Base-by-base conservation (phyloP, 345 rosid genomes). In the Salix dunnii region DNA sequence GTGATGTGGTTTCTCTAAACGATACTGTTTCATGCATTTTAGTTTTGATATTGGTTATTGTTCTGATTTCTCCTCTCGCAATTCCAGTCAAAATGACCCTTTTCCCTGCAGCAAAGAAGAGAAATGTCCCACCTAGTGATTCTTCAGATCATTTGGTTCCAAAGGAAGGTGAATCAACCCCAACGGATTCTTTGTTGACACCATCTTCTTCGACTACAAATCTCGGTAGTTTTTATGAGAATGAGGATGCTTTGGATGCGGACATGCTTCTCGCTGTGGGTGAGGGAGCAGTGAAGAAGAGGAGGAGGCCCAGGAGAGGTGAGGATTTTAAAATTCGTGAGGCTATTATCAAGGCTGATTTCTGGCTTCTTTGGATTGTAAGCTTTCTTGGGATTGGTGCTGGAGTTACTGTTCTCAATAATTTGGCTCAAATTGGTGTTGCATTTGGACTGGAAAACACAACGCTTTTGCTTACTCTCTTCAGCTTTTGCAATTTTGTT, bases 31-130 rank as follows among this genome's bases (percentile, higher is more conserved):
- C 87, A 23, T 94, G 89, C 76, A 53, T 71, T 30, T 80, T 94
- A 68, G 78, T 96, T 48, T 92, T 86, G 35, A 35, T 90, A 48
- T 89, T 89, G 94, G 87, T 90, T 35, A 40, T 90, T 18, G 28
- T 94, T 67, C 58, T 94, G 87, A 28, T 86, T 79, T 78, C 98
- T 33, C 98, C 98, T 77, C 95, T 96, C 62, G 98, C 86, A 27
- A 83, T 94, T 82, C 99, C 99, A 27, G 43, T 94, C 84, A 96
- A 92, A 87, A 94, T 96, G 99, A 93, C 99, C 14, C 84, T 96
- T 70, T 90, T 88, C 78, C 97, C 94, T 66, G 78, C 85, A 27
- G 85, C 74, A 63, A 68, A 78, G 58, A 88, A 75, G 87, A 89
- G 74, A 68, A 42, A 27, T 55, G 78, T 83, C 33, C 84, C 92